Percentiles rank a stretch among this genome's conserved stretches.
These are phyloP conservation scores for Alternaria sp. DNA, from an alignment of 2,329 filamentous ascomycete genomes.

Conservation along the genomic window DNA sequence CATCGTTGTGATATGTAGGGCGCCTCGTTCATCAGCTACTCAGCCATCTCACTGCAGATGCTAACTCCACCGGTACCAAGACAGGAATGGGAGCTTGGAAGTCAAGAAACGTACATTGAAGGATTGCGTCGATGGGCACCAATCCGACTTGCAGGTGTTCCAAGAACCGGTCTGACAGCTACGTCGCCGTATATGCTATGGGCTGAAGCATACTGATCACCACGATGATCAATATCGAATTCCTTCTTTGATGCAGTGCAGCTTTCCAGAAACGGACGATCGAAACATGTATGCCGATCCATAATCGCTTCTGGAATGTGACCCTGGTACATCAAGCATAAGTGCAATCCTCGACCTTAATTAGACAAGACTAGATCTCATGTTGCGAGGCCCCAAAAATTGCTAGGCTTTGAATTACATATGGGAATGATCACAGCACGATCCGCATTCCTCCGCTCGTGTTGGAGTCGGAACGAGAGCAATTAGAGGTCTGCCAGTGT, in stretches of 20 bases:
- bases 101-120: neutral
- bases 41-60: constrained; percentile 13
- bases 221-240: constrained; percentile 20
- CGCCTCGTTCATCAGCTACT: constrained; percentile 12
- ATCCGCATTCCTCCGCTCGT: constrained; percentile 2
- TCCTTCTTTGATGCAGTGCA: constrained; percentile 5
- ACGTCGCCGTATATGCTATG: constrained; percentile 6
- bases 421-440: neutral
- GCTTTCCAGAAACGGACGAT: constrained; percentile 11
- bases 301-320: constrained; percentile 1
- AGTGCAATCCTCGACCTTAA: constrained; percentile 4
- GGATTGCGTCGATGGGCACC: constrained; percentile 8
- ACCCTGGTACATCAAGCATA: constrained; percentile 14
- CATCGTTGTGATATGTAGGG: constrained; percentile 6
- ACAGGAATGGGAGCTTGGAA: neutral
- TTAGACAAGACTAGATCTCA: neutral
- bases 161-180: constrained; percentile 18
- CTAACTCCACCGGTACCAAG: neutral
- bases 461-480: constrained; percentile 1
- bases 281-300: neutral
- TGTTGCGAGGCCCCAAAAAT: neutral
- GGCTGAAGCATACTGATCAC: constrained; percentile 15
- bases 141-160: constrained; percentile 7
- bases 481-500: neutral
- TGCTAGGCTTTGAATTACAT: neutral